Evolutionary conservation across 2,329 filamentous ascomycete genomes (phyloP).

Genomic region (Paramyrothecium roridum): DNA sequence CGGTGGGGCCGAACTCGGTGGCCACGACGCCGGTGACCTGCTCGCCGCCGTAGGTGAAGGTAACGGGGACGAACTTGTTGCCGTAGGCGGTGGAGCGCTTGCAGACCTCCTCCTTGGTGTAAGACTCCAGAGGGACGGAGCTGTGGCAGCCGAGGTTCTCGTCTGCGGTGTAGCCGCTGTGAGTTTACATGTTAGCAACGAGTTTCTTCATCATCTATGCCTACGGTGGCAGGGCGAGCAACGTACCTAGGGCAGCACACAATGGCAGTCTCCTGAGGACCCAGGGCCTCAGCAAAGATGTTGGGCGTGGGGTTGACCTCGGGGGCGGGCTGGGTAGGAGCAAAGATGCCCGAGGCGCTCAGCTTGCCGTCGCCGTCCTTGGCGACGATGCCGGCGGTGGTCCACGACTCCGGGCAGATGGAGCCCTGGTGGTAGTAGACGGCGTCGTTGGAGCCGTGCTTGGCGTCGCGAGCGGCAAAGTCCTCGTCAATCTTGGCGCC

Average conservation of each 20-base stretch:
- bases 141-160: conserved; percentile 1
- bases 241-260: conserved; percentile 2
- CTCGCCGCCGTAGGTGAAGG: conserved; percentile 1
- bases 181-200: background rate
- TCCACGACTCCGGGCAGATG: background rate
- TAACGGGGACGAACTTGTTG: background rate
- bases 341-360: background rate
- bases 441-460: background rate
- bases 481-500: background rate
- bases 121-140: background rate
- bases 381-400: background rate
- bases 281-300: conserved; percentile 1
- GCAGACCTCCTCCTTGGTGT: background rate
- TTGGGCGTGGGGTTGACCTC: background rate
- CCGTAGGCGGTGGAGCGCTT: background rate
- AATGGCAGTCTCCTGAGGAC: background rate
- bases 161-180: conserved; percentile 1
- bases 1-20: background rate
- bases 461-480: background rate
- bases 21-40: background rate
- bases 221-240: background rate
- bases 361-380: background rate
- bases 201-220: background rate
- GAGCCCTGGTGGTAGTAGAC: conserved; percentile 1
- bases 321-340: background rate